Percentiles rank a stretch among this genome's conserved stretches.
Evolutionary conservation across 768 basidiomycete genomes (phyloP).

Genomic region (Boletus fagicola): DNA sequence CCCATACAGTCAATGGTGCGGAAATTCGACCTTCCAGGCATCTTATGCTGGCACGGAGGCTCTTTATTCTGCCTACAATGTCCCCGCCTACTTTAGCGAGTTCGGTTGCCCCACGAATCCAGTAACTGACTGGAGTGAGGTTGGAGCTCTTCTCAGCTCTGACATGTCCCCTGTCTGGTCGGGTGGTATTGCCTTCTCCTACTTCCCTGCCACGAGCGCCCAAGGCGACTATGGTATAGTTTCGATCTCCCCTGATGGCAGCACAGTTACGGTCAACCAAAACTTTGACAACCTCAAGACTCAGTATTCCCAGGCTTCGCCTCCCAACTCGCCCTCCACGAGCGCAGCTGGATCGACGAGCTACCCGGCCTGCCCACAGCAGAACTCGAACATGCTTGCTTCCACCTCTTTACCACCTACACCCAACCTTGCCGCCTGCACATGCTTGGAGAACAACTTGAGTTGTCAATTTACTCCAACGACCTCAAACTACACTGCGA

Average conservation of each 20-base stretch:
- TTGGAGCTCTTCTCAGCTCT: constrained; percentile 64
- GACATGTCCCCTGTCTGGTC: constrained; percentile 81
- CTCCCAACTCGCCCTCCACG: constrained; percentile 63
- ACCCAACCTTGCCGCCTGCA: constrained; percentile 77
- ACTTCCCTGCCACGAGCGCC: constrained; percentile 78
- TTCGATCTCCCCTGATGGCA: constrained; percentile 63
- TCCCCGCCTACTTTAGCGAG: constrained; percentile 89
- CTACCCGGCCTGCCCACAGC: constrained; percentile 61
- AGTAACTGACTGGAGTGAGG: constrained; percentile 75
- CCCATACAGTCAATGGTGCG: constrained; percentile 74
- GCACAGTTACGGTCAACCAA: constrained; percentile 60
- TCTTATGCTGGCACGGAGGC: constrained; percentile 56
- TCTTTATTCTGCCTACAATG: constrained; percentile 63
- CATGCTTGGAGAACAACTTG: constrained; percentile 65
- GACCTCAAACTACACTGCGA: constrained; percentile 56
- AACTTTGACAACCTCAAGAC: constrained; percentile 68
- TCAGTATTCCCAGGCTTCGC: constrained; percentile 56
- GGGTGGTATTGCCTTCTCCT: constrained; percentile 86
- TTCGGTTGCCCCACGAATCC: constrained; percentile 72
- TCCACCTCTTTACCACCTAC: constrained; percentile 76
- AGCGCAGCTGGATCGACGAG: constrained; percentile 48
- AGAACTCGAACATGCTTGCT: constrained; percentile 60
- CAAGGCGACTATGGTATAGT: constrained; percentile 84
- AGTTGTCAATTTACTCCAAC: constrained; percentile 72
- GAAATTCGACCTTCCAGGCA: constrained; percentile 53